phyloP scores from a whole-genome alignment of 441 rosid genomes.

The Erodium texanum region DNA sequence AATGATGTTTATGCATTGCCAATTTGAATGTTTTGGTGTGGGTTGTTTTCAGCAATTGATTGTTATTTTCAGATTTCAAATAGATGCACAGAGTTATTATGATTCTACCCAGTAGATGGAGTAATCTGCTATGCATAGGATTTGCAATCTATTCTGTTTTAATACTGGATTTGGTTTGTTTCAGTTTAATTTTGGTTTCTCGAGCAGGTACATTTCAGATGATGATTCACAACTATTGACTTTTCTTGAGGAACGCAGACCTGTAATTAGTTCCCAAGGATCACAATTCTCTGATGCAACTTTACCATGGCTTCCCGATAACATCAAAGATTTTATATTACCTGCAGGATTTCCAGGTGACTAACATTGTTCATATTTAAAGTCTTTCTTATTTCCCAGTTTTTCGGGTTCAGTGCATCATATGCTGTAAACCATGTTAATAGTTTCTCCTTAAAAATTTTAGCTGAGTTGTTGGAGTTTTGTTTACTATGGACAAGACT shows the following conservation, averaged over 20 bases:
- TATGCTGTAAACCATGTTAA: not conserved
- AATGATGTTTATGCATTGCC: not conserved
- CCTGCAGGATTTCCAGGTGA: slow-evolving; percentile 89
- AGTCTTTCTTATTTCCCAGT: not conserved
- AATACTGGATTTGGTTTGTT: slow-evolving; percentile 1
- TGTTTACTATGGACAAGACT: not conserved
- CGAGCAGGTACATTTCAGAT: slow-evolving; percentile 49
- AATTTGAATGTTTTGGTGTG: not conserved
- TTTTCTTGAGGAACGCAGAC: slow-evolving; percentile 28
- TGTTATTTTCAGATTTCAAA: not conserved
- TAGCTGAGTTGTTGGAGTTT: not conserved
- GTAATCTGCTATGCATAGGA: not conserved
- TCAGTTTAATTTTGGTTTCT: slow-evolving; percentile 7
- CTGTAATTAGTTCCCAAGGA: slow-evolving; percentile 16
- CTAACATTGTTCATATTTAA: not conserved
- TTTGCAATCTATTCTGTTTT: not conserved
- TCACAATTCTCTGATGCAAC: slow-evolving; percentile 26
- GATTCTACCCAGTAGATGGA: not conserved
- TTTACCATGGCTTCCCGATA: slow-evolving; percentile 56
- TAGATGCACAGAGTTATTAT: not conserved
- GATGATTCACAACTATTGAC: slow-evolving; percentile 43
- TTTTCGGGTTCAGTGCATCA: not conserved
- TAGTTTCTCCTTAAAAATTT: not conserved
- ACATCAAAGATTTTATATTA: slow-evolving; percentile 54
- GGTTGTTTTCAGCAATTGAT: not conserved